Base-by-base conservation (phyloP, 345 rosid genomes). In the Eucalyptus regnans region DNA sequence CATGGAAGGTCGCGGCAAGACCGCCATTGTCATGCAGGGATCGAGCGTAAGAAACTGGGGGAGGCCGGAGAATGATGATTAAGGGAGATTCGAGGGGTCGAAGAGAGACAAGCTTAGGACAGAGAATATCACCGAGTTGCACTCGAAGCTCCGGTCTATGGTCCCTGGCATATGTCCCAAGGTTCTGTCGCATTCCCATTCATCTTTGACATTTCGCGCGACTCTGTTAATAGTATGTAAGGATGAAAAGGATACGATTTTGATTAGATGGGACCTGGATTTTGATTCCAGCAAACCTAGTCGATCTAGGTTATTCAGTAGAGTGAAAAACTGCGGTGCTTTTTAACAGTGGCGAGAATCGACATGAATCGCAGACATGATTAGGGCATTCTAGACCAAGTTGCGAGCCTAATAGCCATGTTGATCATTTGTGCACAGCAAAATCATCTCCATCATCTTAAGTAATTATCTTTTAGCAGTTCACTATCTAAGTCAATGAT, bases 191-290 rank as follows among this genome's bases (percentile, higher is more conserved):
- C 25, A 18, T 71, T 37, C 46, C 46, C 27, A 18, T 18, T 71
- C 8, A 9, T 37, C 27, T 37, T 37, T 37, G 37, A 10, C 7
- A 17, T 5, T 20, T 71, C 8, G 12, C 3, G 0, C 1, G 5
- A 37, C 46, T 71, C 12, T 16, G 44, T 5, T 37, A 33, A 5
- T 23, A 17, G 81, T 71, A 37, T 37, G 22, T 15, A 37, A 68
- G 80, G 81, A 71, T 37, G 18, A 18, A 4, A 71, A 37, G 13
- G 3, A 71, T 17, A 31, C 27, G 0, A 33, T 5, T 71, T 71
- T 71, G 46, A 33, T 33, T 33, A 33, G 25, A 71, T 71, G 81
- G 11, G 44, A 68, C 37, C 76, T 8, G 41, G 3, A 23, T 31
- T 66, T 68, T 68, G 43, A 68, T 68, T 68, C 80, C 2, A 68